Base-by-base conservation (phyloP, 1,139 yeast genomes). In the Casaregolazyma lundiana region DNA sequence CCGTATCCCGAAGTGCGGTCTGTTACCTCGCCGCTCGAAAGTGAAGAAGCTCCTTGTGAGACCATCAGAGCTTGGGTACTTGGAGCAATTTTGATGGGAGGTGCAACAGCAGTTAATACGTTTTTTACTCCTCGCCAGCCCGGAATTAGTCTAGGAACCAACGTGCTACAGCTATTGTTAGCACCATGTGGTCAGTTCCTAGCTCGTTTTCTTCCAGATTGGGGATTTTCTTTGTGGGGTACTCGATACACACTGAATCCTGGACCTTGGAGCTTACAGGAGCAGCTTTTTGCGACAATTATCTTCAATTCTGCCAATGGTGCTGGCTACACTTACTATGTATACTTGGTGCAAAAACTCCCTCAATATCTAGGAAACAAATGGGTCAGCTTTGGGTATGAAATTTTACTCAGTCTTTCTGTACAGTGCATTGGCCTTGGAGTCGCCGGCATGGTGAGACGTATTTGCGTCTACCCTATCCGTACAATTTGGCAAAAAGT, bases 211-310 rank as follows among this genome's bases (percentile, higher is more conserved):
- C 50, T 80, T n/a, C 86, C 87, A 7, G 71, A 72, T 46, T 67
- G 73, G 72, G 73, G 71, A 17, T 59, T 77, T 58, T 69, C 58
- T 39, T 62, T 61, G 51, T 65, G 64, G 53, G 76, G 71, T 38
- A 59, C 53, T 47, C 67, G 69, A 48, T 51, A 64, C 56, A 62
- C 76, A 44, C 56, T 78, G 56, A 73, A 81, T 62, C 81, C 82
- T 1, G 83, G 83, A 6, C 80, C 80, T 5, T 84, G 87, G 85
- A 69, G 74, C 24, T 73, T 69, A 57, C 84, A 84, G 63, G 92
- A 84, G 59, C 87, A 83, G 67, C 78, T 80, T 81, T 68, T 79
- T 52, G 69, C 79, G 2, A 76, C 84, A 3, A 47, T 75, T 38
- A 64, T 73, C 53, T 71, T 71, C 54, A 44, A 44, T 16, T 47